Conservation (phyloP, 225 moss, liverwort and hornwort genomes). For the Marchantia polymorpha region DNA sequence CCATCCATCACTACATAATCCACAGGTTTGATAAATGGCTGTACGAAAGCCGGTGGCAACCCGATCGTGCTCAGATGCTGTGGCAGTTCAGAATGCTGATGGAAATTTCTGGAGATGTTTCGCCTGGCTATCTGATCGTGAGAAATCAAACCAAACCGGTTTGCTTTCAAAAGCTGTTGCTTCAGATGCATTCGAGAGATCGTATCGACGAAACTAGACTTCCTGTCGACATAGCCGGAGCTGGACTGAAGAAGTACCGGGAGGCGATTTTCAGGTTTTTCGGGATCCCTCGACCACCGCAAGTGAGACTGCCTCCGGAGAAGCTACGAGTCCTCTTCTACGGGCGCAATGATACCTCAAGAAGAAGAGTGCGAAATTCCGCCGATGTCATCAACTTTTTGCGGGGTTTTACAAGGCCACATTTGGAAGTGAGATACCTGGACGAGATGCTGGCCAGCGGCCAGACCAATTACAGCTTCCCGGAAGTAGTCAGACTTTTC, state of each 20-base stretch:
- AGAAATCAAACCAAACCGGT: conserved; percentile 28
- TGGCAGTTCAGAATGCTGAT: conserved; percentile 55
- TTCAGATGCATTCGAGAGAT: conserved; percentile 44
- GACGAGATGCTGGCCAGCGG: conserved; percentile 43
- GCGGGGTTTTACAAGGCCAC: conserved; percentile 28
- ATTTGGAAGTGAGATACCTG: conserved; percentile 33
- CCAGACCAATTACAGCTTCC: conserved; percentile 41
- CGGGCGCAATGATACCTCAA: conserved; percentile 39
- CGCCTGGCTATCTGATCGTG: conserved; percentile 34
- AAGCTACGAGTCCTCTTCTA: conserved; percentile 37
- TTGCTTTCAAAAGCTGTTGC: conserved; percentile 44
- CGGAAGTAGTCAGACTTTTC: conserved; percentile 30
- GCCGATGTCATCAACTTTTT: conserved; percentile 26
- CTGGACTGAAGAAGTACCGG: conserved; percentile 33
- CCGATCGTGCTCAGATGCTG: conserved; percentile 37
- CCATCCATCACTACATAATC: conserved; percentile 44
- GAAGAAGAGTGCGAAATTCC: conserved; percentile 33
- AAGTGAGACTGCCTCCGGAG: conserved; percentile 33
- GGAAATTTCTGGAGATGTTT: conserved; percentile 33
- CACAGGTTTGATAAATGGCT: conserved; percentile 51
- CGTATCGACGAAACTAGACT: conserved; percentile 49
- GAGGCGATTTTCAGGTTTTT: conserved; percentile 34
- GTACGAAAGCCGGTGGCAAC: conserved; percentile 19
- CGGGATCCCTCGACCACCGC: conserved; percentile 17
- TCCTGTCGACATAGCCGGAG: conserved; percentile 31